Conservation (phyloP, 495 filamentous ascomycete species). For the Parmelia sp. region DNA sequence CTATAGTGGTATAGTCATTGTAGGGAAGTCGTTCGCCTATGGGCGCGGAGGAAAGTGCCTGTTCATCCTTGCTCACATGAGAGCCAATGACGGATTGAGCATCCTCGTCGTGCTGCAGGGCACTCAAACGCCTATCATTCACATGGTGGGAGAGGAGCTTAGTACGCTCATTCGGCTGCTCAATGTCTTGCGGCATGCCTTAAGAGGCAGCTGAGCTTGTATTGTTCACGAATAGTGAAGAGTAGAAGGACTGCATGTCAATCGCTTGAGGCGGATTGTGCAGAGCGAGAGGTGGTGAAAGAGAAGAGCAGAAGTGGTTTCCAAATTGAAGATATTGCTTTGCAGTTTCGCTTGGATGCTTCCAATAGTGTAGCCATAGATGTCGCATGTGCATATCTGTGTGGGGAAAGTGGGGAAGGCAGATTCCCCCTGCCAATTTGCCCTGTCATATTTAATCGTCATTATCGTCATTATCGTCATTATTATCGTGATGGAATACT, state of each 20-base stretch:
- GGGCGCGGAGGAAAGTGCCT: conserved; percentile 35
- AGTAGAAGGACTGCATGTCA: neutral
- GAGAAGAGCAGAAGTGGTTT: neutral
- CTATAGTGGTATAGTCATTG: conserved; percentile 53
- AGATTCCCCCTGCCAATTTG: neutral
- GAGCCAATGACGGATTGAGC: conserved; percentile 30
- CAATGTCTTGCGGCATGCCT: conserved; percentile 24
- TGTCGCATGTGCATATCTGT: neutral
- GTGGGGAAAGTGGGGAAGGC: neutral
- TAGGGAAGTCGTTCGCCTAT: conserved; percentile 52
- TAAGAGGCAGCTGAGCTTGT: neutral
- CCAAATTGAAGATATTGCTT: neutral
- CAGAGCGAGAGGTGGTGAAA: no score
- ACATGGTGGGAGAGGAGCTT: conserved; percentile 28
- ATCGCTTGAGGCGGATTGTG: neutral
- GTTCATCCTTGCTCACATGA: conserved; percentile 40
- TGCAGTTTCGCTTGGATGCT: neutral
- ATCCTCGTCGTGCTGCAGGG: conserved; percentile 33
- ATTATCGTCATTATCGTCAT: no score
- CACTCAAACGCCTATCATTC: conserved; percentile 30
- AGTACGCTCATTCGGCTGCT: conserved; percentile 32
- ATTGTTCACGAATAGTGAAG: neutral
- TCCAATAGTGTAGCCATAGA: no score
- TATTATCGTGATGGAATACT: no score
- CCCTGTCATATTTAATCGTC: neutral